Evolutionary conservation across 306 rosid species (phyloP), one percentile per base, ranked within the genome.

Genomic region (Malus sylvestris): DNA sequence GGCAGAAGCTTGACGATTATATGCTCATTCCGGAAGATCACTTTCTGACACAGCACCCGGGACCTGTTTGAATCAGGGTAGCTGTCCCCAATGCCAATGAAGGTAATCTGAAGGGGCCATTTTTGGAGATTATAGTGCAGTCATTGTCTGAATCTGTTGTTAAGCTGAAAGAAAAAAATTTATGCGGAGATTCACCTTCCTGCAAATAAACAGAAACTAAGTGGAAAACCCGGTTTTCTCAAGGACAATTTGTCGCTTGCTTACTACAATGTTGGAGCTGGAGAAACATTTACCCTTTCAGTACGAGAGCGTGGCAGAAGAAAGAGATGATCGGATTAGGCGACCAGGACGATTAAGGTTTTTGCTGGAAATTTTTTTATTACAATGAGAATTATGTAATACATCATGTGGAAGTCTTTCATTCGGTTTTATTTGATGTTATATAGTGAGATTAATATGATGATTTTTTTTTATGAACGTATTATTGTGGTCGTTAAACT

Each of bases 301-400:
- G 75, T 95, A 72, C 89, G 98, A 84, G 97, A 95, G 89, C 93
- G 96, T 78, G 97, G 97, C 82, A 97, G 97, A 84, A 90, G 98
- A 89, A 92, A 87, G 92, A 88, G 92, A 88, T 95, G 86, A 92
- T 70, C 66, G 51, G 53, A 15, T 49, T 1, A 14, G 53, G 3
- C 4, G 55, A 15, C 20, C 55, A 14, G 20, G 55, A 49, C 20
- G 55, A 49, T 15, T 5, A 49, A 49, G 55, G 18, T 49, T 15
- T 3, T 15, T 49, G 55, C 20, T 49, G 8, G 55, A 49, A 65
- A 60, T 61, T 80, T 77, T 81, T 83, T 82, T 58, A 74, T 70
- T 83, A 65, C 55, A 13, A 23, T 73, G 72, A 78, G 81, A 86
- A 51, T 71, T 71, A 72, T 82, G 73, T 80, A 61, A 70, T 75